Percentiles rank a stretch among this genome's conserved stretches.
These are phyloP conservation scores for Baeospora myosura DNA, from an alignment of 1,284 basidiomycete genomes.

Conservation along the genomic window DNA sequence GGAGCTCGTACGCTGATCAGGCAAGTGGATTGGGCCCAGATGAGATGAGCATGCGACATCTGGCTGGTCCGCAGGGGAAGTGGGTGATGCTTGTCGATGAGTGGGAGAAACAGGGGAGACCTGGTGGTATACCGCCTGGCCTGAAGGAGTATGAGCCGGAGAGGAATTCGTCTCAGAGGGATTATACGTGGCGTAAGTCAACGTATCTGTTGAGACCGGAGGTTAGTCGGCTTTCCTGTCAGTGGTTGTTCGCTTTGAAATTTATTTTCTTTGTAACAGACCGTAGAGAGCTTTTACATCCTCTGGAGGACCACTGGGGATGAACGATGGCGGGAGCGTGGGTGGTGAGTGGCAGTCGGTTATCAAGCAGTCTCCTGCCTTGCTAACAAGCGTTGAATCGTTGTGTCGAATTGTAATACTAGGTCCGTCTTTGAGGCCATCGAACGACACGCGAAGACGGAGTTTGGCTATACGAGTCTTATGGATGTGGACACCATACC, in stretches of 20 bases:
- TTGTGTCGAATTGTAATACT: slow-evolving; percentile 12
- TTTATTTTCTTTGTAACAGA: slow-evolving; percentile 31
- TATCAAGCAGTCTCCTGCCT: neutral
- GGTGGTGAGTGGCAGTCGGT: slow-evolving; percentile 49
- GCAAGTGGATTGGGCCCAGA: slow-evolving; percentile 59
- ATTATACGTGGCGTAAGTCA: slow-evolving; percentile 40
- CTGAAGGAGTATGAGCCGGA: slow-evolving; percentile 25
- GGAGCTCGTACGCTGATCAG: slow-evolving; percentile 57
- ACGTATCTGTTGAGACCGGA: slow-evolving; percentile 58
- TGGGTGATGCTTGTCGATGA: slow-evolving; percentile 47
- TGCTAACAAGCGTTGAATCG: too few relatives aligned
- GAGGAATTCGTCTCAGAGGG: slow-evolving; percentile 23
- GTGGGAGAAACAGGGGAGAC: slow-evolving; percentile 42
- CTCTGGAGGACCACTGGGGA: slow-evolving; percentile 69
- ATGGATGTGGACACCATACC: slow-evolving; percentile 35
- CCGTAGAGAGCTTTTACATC: slow-evolving; percentile 63
- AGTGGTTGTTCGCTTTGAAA: neutral
- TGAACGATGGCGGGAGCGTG: slow-evolving; percentile 63
- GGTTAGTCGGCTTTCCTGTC: slow-evolving; percentile 32
- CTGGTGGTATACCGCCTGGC: slow-evolving; percentile 45
- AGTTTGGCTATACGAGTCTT: slow-evolving; percentile 54
- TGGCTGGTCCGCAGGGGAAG: slow-evolving; percentile 21
- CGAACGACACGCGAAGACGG: slow-evolving; percentile 47
- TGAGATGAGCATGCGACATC: slow-evolving; percentile 31
- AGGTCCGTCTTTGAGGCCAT: slow-evolving; percentile 62